Evolutionary conservation across 164 flowering plant genomes (phyloP).

Genomic region (Taxillus chinensis): DNA sequence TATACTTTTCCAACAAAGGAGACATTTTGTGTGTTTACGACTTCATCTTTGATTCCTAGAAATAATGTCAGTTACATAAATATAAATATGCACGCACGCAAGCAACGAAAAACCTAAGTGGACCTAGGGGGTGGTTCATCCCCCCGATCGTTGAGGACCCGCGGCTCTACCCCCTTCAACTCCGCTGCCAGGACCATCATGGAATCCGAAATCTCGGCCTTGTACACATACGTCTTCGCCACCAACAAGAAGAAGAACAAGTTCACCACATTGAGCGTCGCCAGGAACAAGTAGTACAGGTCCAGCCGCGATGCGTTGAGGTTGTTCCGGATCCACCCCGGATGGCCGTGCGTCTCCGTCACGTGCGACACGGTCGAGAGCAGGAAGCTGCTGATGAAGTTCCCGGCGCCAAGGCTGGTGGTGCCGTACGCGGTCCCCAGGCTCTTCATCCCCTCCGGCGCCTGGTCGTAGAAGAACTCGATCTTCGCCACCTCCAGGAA

Average conservation of each 20-base stretch:
- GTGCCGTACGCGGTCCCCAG: slow-evolving; percentile 61
- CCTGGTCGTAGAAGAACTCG: slow-evolving; percentile 77
- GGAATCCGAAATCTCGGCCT: slow-evolving; percentile 55
- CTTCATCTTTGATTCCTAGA: too few species aligned
- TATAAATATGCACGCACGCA: too few species aligned
- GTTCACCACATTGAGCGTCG: slow-evolving; percentile 36
- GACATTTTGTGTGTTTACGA: too few species aligned
- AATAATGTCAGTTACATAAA: too few species aligned
- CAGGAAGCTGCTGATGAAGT: slow-evolving; percentile 53
- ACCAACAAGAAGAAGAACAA: slow-evolving; percentile 39
- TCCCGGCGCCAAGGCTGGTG: slow-evolving; percentile 46
- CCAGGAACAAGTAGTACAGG: slow-evolving; percentile 50
- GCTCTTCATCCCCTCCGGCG: slow-evolving; percentile 67
- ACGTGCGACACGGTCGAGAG: slow-evolving; percentile 42
- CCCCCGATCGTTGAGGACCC: slow-evolving; percentile 6
- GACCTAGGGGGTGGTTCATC: too few species aligned
- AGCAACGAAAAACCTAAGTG: too few species aligned
- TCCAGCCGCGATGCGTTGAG: slow-evolving; percentile 63
- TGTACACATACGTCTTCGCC: slow-evolving; percentile 40
- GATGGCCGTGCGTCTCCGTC: slow-evolving; percentile 31
- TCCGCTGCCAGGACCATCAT: slow-evolving; percentile 36
- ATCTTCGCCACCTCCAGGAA: slow-evolving; percentile 59
- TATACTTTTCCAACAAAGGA: too few species aligned
- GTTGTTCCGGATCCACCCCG: slow-evolving; percentile 59
- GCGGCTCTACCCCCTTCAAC: slow-evolving; percentile 11